These are phyloP conservation scores for Neofusicoccum cordaticola DNA, from an alignment of 2,329 filamentous ascomycete genomes.

Conservation along the genomic window DNA sequence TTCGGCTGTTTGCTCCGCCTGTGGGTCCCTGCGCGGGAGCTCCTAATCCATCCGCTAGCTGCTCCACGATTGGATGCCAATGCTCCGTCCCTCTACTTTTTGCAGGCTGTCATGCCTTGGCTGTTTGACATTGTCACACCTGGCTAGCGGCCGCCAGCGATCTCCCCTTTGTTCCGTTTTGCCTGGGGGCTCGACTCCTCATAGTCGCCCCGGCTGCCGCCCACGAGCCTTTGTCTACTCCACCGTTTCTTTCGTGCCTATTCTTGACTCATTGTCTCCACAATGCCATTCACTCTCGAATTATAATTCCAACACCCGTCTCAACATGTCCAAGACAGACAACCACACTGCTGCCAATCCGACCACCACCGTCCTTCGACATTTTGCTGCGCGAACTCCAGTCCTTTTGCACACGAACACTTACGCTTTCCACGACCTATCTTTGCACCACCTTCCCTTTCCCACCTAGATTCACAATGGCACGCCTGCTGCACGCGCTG, in stretches of 20 bases:
- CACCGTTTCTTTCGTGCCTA: neutral
- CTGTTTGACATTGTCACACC: slow-evolving; percentile 5
- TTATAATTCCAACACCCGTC: neutral
- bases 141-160: neutral
- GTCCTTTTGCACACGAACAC: neutral
- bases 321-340: neutral
- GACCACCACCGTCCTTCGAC: neutral
- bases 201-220: neutral
- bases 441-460: neutral
- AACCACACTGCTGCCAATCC: neutral
- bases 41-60: neutral
- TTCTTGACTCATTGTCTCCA: neutral
- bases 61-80: slow-evolving; percentile 7
- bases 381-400: neutral
- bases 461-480: neutral
- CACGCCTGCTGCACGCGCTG: neutral
- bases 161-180: slow-evolving; percentile 2
- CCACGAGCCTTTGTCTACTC: neutral
- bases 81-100: neutral
- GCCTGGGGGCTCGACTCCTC: neutral
- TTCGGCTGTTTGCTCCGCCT: neutral
- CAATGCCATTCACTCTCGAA: slow-evolving; percentile 1
- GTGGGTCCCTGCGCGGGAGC: neutral
- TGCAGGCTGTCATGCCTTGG: neutral
- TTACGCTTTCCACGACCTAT: neutral